Conservation (phyloP, 164 flowering plant genomes). For the Sextonia rubra region DNA sequence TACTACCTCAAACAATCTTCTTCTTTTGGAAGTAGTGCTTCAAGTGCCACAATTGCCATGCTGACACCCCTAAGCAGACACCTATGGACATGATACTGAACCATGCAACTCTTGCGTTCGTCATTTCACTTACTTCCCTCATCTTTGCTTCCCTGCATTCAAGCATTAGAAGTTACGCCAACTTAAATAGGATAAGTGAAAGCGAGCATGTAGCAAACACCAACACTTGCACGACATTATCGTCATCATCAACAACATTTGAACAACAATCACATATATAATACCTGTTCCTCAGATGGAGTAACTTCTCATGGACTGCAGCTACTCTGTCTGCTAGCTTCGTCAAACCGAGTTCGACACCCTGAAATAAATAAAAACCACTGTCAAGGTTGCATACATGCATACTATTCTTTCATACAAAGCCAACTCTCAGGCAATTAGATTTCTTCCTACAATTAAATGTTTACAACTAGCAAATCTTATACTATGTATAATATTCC, state of each 20-base stretch:
- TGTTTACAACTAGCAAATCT: no score
- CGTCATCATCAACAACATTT: no score
- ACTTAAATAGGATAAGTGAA: background rate
- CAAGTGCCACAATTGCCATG: constrained; percentile 66
- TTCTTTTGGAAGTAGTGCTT: constrained; percentile 84
- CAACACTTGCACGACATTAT: background rate
- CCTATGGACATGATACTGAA: constrained; percentile 71
- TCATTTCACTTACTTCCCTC: constrained; percentile 72
- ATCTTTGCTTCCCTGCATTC: constrained; percentile 58
- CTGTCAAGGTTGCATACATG: background rate
- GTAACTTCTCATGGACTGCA: constrained; percentile 79
- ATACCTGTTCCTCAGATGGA: constrained; percentile 72
- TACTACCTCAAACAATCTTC: constrained; percentile 59
- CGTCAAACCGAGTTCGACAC: constrained; percentile 85
- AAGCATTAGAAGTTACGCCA: background rate
- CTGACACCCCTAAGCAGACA: constrained; percentile 66
- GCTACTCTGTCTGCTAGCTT: constrained; percentile 90
- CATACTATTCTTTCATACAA: background rate
- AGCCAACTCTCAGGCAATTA: no score
- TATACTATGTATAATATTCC: background rate
- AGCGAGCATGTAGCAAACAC: background rate
- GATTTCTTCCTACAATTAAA: no score
- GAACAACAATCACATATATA: background rate
- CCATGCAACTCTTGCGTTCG: constrained; percentile 79
- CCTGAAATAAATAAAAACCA: constrained; percentile 34